These are phyloP conservation scores for Cyberlindnera bimundalis DNA, from an alignment of 805 yeast species.

Conservation along the genomic window DNA sequence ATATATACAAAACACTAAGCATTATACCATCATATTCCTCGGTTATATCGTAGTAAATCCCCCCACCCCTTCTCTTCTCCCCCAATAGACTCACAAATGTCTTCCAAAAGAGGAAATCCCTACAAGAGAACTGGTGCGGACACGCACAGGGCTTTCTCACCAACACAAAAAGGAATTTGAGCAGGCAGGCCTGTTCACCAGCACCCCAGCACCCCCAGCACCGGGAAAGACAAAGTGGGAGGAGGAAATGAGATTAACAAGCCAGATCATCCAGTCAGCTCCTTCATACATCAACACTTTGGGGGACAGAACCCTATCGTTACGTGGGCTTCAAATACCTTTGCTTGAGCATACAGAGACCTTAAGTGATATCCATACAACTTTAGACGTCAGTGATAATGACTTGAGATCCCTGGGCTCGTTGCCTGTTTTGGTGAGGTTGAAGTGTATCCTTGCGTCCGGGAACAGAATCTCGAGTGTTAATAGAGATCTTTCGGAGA, in stretches of 20 bases:
- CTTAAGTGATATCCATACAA: conserved; percentile 40
- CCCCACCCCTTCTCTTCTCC: too few species aligned
- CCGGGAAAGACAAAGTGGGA: too few species aligned
- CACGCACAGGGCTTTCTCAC: too few species aligned
- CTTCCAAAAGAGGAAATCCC: too few species aligned
- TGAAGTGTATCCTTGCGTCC: conserved; percentile 55
- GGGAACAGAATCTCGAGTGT: conserved; percentile 54
- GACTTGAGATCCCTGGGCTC: conserved; percentile 49
- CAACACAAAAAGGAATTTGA: too few species aligned
- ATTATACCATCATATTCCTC: too few species aligned
- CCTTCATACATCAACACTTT: conserved; percentile 45
- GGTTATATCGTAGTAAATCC: too few species aligned
- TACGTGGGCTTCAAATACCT: conserved; percentile 39
- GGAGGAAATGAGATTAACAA: conserved; percentile 49
- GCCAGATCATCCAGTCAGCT: conserved; percentile 46
- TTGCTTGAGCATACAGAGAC: conserved; percentile 42
- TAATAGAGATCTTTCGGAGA: conserved; percentile 32
- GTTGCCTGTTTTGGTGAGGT: conserved; percentile 42
- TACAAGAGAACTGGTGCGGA: too few species aligned
- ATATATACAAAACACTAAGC: too few species aligned
- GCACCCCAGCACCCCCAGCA: too few species aligned
- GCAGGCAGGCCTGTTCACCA: too few species aligned
- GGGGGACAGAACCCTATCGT: conserved; percentile 38
- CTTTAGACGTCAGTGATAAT: conserved; percentile 75
- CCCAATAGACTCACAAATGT: too few species aligned